These are phyloP conservation scores for Metarhizium sp. DNA, from an alignment of 2,329 filamentous ascomycete species.

Conservation along the genomic window DNA sequence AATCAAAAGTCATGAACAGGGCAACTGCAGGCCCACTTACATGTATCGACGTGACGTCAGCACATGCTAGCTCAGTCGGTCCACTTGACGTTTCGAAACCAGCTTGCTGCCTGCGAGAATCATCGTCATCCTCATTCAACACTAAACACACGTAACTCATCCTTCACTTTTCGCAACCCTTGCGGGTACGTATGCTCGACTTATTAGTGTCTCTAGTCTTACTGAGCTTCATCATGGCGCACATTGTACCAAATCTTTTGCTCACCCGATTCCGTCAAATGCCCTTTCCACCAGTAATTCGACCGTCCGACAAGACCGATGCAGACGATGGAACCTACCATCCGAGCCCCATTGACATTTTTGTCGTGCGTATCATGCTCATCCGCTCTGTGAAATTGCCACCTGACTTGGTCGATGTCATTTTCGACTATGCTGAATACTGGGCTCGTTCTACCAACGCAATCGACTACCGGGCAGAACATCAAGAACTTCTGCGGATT, in stretches of 20 bases:
- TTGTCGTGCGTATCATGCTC: constrained; percentile 39
- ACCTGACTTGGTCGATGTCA: constrained; percentile 42
- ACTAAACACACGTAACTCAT: no score
- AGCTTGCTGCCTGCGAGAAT: no score
- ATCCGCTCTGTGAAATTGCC: constrained; percentile 35
- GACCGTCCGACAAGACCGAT: constrained; percentile 5
- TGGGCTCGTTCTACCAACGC: constrained; percentile 42
- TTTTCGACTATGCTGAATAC: constrained; percentile 53
- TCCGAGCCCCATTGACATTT: constrained; percentile 38
- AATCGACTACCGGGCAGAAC: constrained; percentile 17
- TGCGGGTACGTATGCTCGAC: constrained; percentile 4
- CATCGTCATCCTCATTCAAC: neutral
- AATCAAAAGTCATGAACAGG: no score
- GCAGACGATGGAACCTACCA: constrained; percentile 11
- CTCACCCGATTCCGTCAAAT: constrained; percentile 10
- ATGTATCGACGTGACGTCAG: neutral
- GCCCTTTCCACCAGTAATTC: neutral
- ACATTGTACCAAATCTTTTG: constrained; percentile 15
- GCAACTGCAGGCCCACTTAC: no score
- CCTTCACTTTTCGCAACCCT: neutral
- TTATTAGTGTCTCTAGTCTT: constrained; percentile 6
- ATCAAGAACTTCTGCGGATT: constrained; percentile 14
- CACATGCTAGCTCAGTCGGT: neutral
- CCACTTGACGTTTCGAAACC: neutral
- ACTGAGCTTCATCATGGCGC: constrained; percentile 16